Evolutionary conservation across 768 basidiomycete species (phyloP), one percentile per base, ranked within the genome.

Genomic region (Dioszegia hungarica): DNA sequence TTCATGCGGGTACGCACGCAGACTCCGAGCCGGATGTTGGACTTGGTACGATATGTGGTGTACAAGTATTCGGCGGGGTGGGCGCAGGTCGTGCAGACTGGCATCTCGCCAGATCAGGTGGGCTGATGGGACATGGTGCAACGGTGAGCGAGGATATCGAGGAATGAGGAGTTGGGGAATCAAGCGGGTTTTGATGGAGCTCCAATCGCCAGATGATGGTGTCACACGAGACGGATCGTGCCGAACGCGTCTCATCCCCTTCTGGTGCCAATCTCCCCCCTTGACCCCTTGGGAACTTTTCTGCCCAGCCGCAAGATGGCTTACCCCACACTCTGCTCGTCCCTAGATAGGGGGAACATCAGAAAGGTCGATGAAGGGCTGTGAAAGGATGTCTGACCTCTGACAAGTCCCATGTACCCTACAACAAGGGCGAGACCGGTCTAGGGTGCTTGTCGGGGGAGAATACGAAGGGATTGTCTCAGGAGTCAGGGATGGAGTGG

Each of bases 1-100:
- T 15, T 37, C 24, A 14, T 12, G 34, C 10, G 5, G 8, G 39
- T 20, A 52, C 76, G 64, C 50, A 77, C 75, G 51, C 76, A 77
- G 17, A 71, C 66, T 10, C 54, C 63, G 5, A 77, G 64, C 0
- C 76, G 66, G 70, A 76, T 71, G 52, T 77, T 77, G 27, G 70
- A 66, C 38, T 66, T 70, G 4, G 74, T 72, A 22, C 65, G 68
- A 67, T 77, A 77, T 5, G 66, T 70, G 15, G 76, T 77, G 51
- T 75, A 75, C 0, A 77, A 58, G 44, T 71, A 54, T 24, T 63
- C 31, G 10, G 68, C 65, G 22, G 68, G 73, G 20, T 59, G 53
- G 5, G 69, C 63, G 50, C 76, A 77, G 37, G 66, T 58, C 17
- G 70, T 71, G 54, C 76, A 77, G 22, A 77, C 52, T 39, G 74